Evolutionary conservation across 352 stramenopile species (phyloP).

Genomic region (Globisporangium paddicum): DNA sequence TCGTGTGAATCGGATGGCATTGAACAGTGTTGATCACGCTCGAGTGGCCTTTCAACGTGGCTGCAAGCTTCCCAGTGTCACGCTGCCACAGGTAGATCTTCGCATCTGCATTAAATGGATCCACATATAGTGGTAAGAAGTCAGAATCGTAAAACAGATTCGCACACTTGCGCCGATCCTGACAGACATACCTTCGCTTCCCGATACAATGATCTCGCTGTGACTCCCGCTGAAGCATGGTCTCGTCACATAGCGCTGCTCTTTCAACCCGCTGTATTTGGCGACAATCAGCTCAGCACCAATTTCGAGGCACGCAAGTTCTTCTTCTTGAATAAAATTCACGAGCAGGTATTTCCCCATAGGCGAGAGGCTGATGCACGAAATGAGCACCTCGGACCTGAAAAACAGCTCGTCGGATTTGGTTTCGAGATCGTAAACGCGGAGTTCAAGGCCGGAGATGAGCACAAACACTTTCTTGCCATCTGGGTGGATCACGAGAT

Average conservation of each 20-base stretch:
- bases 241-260: conserved; percentile 59
- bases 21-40: conserved; percentile 71
- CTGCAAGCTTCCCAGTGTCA: conserved; percentile 37
- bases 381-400: conserved; percentile 46
- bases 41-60: conserved; percentile 42
- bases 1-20: conserved; percentile 37
- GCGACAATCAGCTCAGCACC: conserved; percentile 33
- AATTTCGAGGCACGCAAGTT: conserved; percentile 52
- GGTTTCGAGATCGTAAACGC: conserved; percentile 48
- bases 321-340: conserved; percentile 58
- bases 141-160: no score
- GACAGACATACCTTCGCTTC: conserved; percentile 56
- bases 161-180: background rate
- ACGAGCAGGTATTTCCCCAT: conserved; percentile 47
- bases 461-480: conserved; percentile 56
- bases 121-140: no score
- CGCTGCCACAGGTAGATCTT: conserved; percentile 56
- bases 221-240: conserved; percentile 54
- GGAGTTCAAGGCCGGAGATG: conserved; percentile 47
- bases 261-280: conserved; percentile 47
- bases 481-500: conserved; percentile 52
- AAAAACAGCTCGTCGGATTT: conserved; percentile 63
- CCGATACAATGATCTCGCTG: conserved; percentile 49
- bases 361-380: conserved; percentile 42
- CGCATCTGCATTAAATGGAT: conserved; percentile 30